Percentiles rank a stretch among this genome's conserved stretches.
Conservation (phyloP, 2,329 filamentous ascomycete genomes). For the Cytospora chrysosperma region DNA sequence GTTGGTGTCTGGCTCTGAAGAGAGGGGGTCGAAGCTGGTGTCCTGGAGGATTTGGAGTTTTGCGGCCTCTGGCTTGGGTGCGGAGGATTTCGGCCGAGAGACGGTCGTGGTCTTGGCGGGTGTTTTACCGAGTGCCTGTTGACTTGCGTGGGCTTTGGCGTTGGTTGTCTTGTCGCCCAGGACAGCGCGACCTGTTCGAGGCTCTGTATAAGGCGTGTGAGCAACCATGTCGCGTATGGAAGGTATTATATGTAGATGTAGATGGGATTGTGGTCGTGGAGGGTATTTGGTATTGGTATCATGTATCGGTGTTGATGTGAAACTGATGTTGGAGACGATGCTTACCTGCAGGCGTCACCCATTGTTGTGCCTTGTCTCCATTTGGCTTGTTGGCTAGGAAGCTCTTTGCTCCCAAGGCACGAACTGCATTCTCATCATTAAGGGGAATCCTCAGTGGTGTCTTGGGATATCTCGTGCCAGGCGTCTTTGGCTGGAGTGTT, state of each 20-base stretch:
- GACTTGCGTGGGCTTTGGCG: slow-evolving; percentile 71
- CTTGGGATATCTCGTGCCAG: slow-evolving; percentile 72
- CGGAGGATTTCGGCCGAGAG: slow-evolving; percentile 58
- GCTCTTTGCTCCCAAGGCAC: slow-evolving; percentile 54
- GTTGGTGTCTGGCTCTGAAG: slow-evolving; percentile 45
- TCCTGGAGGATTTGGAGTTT: slow-evolving; percentile 65
- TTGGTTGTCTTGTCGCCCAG: slow-evolving; percentile 96
- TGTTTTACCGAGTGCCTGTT: slow-evolving; percentile 62
- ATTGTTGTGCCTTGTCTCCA: slow-evolving; percentile 16
- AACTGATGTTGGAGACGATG: slow-evolving; percentile 5
- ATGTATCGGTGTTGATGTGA: too few species aligned
- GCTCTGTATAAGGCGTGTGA: slow-evolving; percentile 42
- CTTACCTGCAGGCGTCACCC: slow-evolving; percentile 76
- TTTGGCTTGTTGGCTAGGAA: slow-evolving; percentile 38
- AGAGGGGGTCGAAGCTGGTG: slow-evolving; percentile 39
- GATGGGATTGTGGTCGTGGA: too few species aligned
- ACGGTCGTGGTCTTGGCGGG: slow-evolving; percentile 55
- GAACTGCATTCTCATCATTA: slow-evolving; percentile 81
- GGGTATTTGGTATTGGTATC: too few species aligned
- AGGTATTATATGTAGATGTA: not conserved
- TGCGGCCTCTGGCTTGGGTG: slow-evolving; percentile 50
- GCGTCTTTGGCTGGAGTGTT: slow-evolving; percentile 70
- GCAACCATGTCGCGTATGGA: not conserved
- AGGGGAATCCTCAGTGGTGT: slow-evolving; percentile 76
- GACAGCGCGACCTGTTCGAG: slow-evolving; percentile 68